phyloP scores from a whole-genome alignment of 2,329 filamentous ascomycete genomes.

The Amylocarpus encephaloides region DNA sequence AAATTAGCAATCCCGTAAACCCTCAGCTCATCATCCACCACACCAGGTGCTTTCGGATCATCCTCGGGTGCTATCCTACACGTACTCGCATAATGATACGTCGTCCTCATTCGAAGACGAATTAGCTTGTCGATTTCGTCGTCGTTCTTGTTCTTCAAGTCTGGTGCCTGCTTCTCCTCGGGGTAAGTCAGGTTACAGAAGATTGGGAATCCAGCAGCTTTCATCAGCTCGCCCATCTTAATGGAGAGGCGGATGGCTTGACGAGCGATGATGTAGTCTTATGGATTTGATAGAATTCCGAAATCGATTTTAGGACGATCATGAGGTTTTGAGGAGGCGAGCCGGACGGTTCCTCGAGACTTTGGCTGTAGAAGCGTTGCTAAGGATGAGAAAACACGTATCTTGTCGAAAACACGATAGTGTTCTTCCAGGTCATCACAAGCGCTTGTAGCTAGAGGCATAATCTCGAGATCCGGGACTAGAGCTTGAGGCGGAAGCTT shows the following conservation, averaged over 20 bases:
- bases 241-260: constrained; percentile 7
- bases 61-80: not conserved
- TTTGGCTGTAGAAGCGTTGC: constrained; percentile 4
- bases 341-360: constrained; percentile 6
- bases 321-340: constrained; percentile 3
- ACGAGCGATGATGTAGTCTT: not conserved
- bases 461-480: constrained; percentile 5
- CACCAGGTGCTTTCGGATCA: not conserved
- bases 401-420: not conserved
- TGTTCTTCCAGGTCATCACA: constrained; percentile 4
- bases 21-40: constrained; percentile 3
- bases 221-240: constrained; percentile 5
- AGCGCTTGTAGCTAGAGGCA: constrained; percentile 2
- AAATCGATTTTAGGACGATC: constrained; percentile 8
- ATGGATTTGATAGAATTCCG: constrained; percentile 6
- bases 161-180: not conserved
- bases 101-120: not conserved
- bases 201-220: constrained; percentile 3
- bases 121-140: constrained; percentile 3
- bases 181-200: not conserved
- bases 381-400: not conserved
- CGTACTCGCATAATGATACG: not conserved
- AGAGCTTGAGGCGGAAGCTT: not conserved
- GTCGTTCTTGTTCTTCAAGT: not conserved
- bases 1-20: not conserved